phyloP scores from a whole-genome alignment of 805 yeast species.

The Nakazawaea ambrosiae region DNA sequence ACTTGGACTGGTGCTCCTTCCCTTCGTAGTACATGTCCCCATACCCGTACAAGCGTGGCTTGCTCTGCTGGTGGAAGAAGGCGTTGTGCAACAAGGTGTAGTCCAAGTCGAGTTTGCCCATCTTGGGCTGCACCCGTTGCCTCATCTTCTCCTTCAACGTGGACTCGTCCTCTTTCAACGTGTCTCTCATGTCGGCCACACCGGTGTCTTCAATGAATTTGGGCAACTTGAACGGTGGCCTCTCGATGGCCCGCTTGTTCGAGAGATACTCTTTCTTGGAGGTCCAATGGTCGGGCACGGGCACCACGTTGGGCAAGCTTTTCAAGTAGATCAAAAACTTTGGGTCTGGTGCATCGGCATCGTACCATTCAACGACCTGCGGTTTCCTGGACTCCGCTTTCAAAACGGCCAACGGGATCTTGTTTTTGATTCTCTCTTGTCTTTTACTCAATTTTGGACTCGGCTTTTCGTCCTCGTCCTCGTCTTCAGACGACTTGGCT shows the following conservation, averaged over 20 bases:
- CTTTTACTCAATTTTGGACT: conserved; percentile 32
- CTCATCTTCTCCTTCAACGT: conserved; percentile 68
- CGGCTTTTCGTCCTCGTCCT: conserved; percentile 18
- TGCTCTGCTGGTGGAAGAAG: conserved; percentile 73
- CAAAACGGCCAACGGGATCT: conserved; percentile 59
- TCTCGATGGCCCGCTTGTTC: conserved; percentile 57
- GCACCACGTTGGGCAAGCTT: conserved; percentile 55
- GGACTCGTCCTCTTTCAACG: conserved; percentile 42
- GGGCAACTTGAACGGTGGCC: conserved; percentile 72
- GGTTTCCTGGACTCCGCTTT: conserved; percentile 60
- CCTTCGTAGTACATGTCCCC: conserved; percentile 85
- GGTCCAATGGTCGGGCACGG: conserved; percentile 84
- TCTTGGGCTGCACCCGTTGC: conserved; percentile 81
- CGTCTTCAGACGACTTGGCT: conserved; percentile 13
- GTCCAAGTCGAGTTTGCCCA: conserved; percentile 83
- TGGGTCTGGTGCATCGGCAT: conserved; percentile 81
- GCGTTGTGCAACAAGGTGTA: conserved; percentile 78
- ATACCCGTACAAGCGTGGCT: conserved; percentile 57
- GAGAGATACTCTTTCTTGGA: conserved; percentile 68
- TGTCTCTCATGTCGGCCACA: conserved; percentile 77
- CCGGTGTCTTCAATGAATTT: conserved; percentile 76
- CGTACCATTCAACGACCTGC: conserved; percentile 78
- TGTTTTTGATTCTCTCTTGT: conserved; percentile 43
- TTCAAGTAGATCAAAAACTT: conserved; percentile 57
- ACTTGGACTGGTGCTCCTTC: conserved; percentile 33